Evolutionary conservation across 2,329 filamentous ascomycete genomes (phyloP), one percentile per base, ranked within the genome.

Genomic region (Penicillium sp.): DNA sequence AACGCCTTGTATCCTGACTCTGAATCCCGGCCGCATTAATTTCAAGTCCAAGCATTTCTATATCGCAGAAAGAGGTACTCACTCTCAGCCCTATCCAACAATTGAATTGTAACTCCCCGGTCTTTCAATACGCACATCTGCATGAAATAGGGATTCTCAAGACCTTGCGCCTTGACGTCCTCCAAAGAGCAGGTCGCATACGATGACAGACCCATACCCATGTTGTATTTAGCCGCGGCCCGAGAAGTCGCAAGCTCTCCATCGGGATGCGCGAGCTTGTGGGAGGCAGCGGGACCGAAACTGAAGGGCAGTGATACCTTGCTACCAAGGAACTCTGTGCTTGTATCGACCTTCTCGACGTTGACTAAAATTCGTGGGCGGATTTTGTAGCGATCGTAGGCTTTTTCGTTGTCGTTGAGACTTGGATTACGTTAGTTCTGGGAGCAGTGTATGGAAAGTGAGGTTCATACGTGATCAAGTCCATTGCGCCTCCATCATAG

Each of bases 401-500:
- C 82, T 1, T 75, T 75, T 55, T 79, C 75, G 57, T 86, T 86
- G 59, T 85, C 83, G 23, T 69, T 68, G n/a, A 85, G 68, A 14
- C 71, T 75, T 19, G 2, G 4, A 23, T 10, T 16, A 3, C n/a
- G 23, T 43, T 23, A 43, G 37, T 5, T 39, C 42, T 33, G 31
- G 5, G 16, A 11, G 9, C 8, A 21, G 16, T 26, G 16, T 27
- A 42, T 29, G 21, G 16, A 39, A 13, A 33, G 11, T 33, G 5
- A 29, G 27, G 13, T n/a, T 39, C 65, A 27, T 64, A 77, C 73
- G 81, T 84, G 53, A 80, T 71, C 25, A 83, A 72, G 60, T 83
- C 81, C 72, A 84, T 84, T 5, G 82, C 81, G 6, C 83, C 83
- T 58, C 81, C 82, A 65, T 85, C 85, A 68, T 81, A 85, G 70